Evolutionary conservation across 495 filamentous ascomycete genomes (phyloP).

Genomic region (Annulohypoxylon nitens): DNA sequence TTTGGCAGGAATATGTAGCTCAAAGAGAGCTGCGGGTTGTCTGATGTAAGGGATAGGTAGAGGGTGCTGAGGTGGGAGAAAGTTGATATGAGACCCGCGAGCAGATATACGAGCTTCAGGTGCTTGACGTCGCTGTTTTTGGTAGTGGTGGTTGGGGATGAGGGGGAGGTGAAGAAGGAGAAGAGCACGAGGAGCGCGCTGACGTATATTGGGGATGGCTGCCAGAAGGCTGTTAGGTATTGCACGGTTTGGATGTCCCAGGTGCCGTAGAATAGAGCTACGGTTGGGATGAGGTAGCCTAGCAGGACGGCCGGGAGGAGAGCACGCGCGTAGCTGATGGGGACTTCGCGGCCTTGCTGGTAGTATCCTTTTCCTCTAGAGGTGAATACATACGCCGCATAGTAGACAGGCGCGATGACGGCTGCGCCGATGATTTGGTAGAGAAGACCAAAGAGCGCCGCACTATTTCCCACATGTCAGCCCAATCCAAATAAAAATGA

Average conservation of each 20-base stretch:
- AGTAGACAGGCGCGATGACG: slow-evolving; percentile 57
- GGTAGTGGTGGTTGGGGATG: background rate
- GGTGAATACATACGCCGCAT: slow-evolving; percentile 48
- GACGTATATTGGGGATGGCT: slow-evolving; percentile 53
- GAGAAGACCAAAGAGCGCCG: slow-evolving; percentile 47
- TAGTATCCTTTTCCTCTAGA: slow-evolving; percentile 44
- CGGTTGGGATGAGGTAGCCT: slow-evolving; percentile 53
- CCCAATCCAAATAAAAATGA: background rate
- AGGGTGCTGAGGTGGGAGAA: slow-evolving; percentile 33
- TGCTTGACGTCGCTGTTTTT: slow-evolving; percentile 44
- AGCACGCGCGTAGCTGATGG: slow-evolving; percentile 45
- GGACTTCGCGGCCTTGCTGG: slow-evolving; percentile 49
- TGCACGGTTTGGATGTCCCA: slow-evolving; percentile 45
- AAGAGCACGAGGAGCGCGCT: slow-evolving; percentile 42
- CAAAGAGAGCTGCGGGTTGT: slow-evolving; percentile 42
- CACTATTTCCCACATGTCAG: slow-evolving; percentile 22
- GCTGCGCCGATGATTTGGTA: slow-evolving; percentile 55
- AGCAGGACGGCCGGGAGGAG: slow-evolving; percentile 53
- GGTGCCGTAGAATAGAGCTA: slow-evolving; percentile 52
- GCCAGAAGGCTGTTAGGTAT: slow-evolving; percentile 53
- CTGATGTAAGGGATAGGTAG: slow-evolving; percentile 37
- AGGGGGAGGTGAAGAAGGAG: slow-evolving; percentile 13
- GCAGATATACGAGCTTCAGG: slow-evolving; percentile 45
- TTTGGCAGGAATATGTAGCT: slow-evolving; percentile 47
- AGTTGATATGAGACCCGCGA: slow-evolving; percentile 35